Conservation (phyloP, 345 rosid species). For the Linum usitatissimum region DNA sequence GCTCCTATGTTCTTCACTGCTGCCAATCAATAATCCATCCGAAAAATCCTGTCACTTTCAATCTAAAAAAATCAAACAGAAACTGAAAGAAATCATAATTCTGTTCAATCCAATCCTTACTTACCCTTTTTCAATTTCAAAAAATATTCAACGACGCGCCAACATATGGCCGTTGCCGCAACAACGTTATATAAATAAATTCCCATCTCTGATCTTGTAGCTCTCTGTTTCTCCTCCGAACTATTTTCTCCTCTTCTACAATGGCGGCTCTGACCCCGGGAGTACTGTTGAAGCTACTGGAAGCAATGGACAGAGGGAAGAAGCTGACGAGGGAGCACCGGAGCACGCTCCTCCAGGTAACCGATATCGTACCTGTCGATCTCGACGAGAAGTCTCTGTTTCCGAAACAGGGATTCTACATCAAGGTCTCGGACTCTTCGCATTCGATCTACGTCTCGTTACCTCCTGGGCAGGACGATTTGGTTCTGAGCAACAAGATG, state of each 20-base stretch:
- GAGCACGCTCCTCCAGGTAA: conserved; percentile 38
- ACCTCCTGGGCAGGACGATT: conserved; percentile 26
- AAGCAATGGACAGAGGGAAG: conserved; percentile 20
- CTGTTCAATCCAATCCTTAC: too few relatives aligned
- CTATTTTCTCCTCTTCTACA: too few relatives aligned
- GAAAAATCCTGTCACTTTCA: too few relatives aligned
- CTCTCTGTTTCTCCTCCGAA: not conserved
- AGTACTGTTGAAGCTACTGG: conserved; percentile 36
- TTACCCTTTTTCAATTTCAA: too few relatives aligned
- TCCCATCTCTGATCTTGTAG: too few relatives aligned
- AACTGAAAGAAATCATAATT: too few relatives aligned
- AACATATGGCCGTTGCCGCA: too few relatives aligned
- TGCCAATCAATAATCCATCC: too few relatives aligned
- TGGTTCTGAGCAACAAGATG: conserved; percentile 36
- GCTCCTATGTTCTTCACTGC: too few relatives aligned
- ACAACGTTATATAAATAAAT: too few relatives aligned
- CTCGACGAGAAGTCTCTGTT: conserved; percentile 26
- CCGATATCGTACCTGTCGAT: conserved; percentile 38
- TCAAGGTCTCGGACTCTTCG: conserved; percentile 47
- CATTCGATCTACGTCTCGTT: conserved; percentile 42
- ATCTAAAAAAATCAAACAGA: too few relatives aligned
- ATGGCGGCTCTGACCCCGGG: conserved; percentile 47
- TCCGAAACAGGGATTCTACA: conserved; percentile 37
- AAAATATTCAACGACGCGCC: too few relatives aligned
- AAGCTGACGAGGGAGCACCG: conserved; percentile 28